A percentile compares a stretch with the other conserved stretches of the same genome.
Evolutionary conservation across 2,329 filamentous ascomycete genomes (phyloP).

Genomic region (Cryoendolithus antarcticus): DNA sequence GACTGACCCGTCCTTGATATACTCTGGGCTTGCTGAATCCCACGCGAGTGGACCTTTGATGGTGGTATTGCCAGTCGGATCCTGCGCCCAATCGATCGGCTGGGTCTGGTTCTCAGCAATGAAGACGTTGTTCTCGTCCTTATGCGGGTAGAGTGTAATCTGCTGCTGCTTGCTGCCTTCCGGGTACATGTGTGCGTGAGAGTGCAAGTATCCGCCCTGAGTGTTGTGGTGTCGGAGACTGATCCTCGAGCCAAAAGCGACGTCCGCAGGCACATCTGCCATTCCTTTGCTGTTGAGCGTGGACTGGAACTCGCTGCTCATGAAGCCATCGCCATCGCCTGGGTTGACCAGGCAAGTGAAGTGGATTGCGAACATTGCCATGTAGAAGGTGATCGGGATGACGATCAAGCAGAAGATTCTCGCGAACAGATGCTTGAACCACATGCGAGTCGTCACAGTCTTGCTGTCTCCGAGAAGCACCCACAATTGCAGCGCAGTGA

Average conservation of each 20-base stretch:
- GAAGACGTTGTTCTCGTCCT: slow-evolving; percentile 97
- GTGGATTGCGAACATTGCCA: slow-evolving; percentile 95
- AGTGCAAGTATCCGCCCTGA: slow-evolving; percentile 94
- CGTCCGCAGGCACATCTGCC: slow-evolving; percentile 86
- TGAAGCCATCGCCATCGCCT: slow-evolving; percentile 95
- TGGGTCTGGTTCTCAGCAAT: slow-evolving; percentile 93
- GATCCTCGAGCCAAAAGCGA: slow-evolving; percentile 77
- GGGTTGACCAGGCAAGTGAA: slow-evolving; percentile 89
- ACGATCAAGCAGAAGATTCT: slow-evolving; percentile 83
- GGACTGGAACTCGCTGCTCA: slow-evolving; percentile 98
- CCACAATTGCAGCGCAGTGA: slow-evolving; percentile 91
- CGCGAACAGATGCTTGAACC: slow-evolving; percentile 89
- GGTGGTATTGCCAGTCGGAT: slow-evolving; percentile 44
- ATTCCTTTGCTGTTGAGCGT: slow-evolving; percentile 94
- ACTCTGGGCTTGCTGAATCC: slow-evolving; percentile 58
- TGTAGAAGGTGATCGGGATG: slow-evolving; percentile 81
- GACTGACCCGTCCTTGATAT: slow-evolving; percentile 67
- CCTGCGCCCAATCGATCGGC: slow-evolving; percentile 47
- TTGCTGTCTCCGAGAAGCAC: slow-evolving; percentile 79
- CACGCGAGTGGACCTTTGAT: slow-evolving; percentile 75
- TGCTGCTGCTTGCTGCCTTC: slow-evolving; percentile 97
- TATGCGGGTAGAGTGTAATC: slow-evolving; percentile 95
- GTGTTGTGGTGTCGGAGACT: slow-evolving; percentile 89
- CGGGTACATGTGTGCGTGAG: slow-evolving; percentile 94
- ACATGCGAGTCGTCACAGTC: slow-evolving; percentile 70